A percentile compares a stretch with the other conserved stretches of the same genome.
Evolutionary conservation across 306 rosid genomes (phyloP).

Genomic region (Cucumis melo): DNA sequence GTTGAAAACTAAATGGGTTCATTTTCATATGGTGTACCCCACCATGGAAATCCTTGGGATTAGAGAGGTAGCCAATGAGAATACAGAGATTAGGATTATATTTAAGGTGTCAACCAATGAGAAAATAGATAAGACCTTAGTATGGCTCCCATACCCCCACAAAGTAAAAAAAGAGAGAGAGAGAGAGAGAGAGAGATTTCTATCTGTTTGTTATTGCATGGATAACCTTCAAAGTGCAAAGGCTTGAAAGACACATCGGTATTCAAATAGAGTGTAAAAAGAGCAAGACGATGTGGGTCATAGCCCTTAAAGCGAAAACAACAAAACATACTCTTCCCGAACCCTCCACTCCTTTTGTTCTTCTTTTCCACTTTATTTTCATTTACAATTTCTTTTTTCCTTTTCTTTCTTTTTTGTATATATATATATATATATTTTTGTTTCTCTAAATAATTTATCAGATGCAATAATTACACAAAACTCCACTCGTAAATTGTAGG

Average conservation of each 20-base stretch:
- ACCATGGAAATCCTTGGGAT: constrained; percentile 15
- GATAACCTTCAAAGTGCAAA: background rate
- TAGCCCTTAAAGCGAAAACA: background rate
- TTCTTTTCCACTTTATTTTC: background rate
- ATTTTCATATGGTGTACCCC: background rate
- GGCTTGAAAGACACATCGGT: background rate
- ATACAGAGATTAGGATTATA: constrained; percentile 27
- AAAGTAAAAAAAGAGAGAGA: no score
- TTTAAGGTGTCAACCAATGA: constrained; percentile 30
- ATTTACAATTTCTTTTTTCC: no score
- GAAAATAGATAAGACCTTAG: constrained; percentile 25
- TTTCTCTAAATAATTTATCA: background rate
- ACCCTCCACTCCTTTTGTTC: background rate
- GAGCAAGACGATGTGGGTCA: background rate
- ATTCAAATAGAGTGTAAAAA: background rate
- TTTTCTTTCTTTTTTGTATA: no score
- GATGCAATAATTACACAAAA: background rate
- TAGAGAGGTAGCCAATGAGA: constrained; percentile 30
- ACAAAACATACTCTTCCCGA: background rate
- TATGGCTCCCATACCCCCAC: background rate
- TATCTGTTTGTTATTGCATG: background rate
- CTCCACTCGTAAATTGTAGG: background rate
- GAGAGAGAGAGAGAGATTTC: no score
- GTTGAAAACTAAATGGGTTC: background rate
- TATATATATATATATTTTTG: no score